phyloP scores from a whole-genome alignment of 2,329 filamentous ascomycete genomes.

The Beauveria sp. region DNA sequence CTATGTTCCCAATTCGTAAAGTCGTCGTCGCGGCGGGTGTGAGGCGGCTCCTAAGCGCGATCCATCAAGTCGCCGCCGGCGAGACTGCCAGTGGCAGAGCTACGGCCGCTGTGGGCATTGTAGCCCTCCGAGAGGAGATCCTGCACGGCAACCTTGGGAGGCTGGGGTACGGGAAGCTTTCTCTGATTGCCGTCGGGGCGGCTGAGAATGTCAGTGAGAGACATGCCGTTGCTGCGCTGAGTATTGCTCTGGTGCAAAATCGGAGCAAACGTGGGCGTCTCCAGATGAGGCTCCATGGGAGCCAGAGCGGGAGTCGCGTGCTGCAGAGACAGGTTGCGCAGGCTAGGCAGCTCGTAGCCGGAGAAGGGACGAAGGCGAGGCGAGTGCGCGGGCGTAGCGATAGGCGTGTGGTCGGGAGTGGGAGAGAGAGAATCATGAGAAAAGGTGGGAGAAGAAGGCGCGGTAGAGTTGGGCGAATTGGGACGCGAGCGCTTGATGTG shows the following conservation, averaged over 20 bases:
- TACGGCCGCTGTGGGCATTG: conserved; percentile 61
- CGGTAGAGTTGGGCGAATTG: conserved; percentile 90
- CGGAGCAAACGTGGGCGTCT: conserved; percentile 33
- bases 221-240: conserved; percentile 57
- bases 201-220: conserved; percentile 88
- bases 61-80: conserved; percentile 64
- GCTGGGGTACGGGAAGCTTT: conserved; percentile 83
- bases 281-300: conserved; percentile 50
- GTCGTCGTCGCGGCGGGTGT: conserved; percentile 23
- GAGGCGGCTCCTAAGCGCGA: conserved; percentile 30
- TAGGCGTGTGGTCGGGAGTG: conserved; percentile 96
- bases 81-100: conserved; percentile 69
- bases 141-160: conserved; percentile 82
- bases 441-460: conserved; percentile 91
- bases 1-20: conserved; percentile 33
- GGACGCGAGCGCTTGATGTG: conserved; percentile 83
- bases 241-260: conserved; percentile 39
- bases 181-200: conserved; percentile 78
- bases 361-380: conserved; percentile 79
- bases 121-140: conserved; percentile 70
- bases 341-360: conserved; percentile 72
- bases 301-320: conserved; percentile 49
- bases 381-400: conserved; percentile 91
- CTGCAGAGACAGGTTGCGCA: conserved; percentile 56
- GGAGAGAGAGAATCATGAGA: conserved; percentile 93